A percentile compares a stretch with the other conserved stretches of the same genome.
Evolutionary conservation across 192 early-diverging fungal species (phyloP).

Genomic region (Rhizoclosmatium globosum): DNA sequence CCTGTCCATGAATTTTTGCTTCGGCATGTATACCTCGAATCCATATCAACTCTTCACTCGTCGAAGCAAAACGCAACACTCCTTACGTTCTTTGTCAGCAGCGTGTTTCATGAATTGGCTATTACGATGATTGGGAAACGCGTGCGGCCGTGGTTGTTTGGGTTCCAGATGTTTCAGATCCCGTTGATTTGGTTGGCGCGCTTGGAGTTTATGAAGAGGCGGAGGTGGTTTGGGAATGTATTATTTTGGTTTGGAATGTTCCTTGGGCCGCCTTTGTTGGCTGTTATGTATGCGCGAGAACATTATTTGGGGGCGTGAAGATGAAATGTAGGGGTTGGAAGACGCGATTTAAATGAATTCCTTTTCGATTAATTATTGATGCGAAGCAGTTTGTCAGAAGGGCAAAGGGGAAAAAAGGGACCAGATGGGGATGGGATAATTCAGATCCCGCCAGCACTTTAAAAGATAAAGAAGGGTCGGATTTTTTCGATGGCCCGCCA

Average conservation of each 20-base stretch:
- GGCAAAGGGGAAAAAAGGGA: too few species aligned
- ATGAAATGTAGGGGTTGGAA: neutral
- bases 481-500: too few species aligned
- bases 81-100: conserved; percentile 82
- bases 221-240: conserved; percentile 77
- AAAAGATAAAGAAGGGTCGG: too few species aligned
- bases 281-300: conserved; percentile 6
- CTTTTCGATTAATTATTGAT: too few species aligned
- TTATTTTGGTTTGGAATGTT: conserved; percentile 95
- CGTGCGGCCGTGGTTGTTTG: conserved; percentile 81
- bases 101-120: conserved; percentile 84
- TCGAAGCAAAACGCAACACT: conserved; percentile 76
- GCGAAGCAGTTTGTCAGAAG: too few species aligned
- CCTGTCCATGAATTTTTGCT: conserved; percentile 92
- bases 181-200: conserved; percentile 83
- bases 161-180: conserved; percentile 88
- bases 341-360: neutral
- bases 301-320: neutral
- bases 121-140: conserved; percentile 72
- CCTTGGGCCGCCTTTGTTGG: conserved; percentile 50
- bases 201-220: conserved; percentile 63
- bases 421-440: too few species aligned
- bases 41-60: conserved; percentile 75
- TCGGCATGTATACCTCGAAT: conserved; percentile 88
- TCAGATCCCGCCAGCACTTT: too few species aligned